A percentile compares a stretch with the other conserved stretches of the same genome.
Conservation (phyloP, 1,139 yeast species). For the Saccharomyces hybrid region DNA sequence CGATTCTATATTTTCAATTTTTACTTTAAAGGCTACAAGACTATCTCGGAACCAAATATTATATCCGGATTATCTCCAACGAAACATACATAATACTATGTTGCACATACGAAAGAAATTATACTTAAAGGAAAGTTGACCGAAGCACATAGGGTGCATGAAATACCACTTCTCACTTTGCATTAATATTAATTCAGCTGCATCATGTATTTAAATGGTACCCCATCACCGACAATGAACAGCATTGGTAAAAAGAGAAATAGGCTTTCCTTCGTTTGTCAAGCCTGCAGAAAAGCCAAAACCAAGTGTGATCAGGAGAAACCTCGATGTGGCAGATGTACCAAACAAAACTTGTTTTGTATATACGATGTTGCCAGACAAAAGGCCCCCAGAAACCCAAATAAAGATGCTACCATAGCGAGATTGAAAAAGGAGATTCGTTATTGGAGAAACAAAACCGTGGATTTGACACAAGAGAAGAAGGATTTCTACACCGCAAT, state of each 20-base stretch:
- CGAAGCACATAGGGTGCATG: not conserved
- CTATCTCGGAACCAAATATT: not conserved
- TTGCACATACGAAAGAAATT: not conserved
- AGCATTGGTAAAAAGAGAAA: constrained; percentile 19
- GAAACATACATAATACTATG: not conserved
- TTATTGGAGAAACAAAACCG: constrained; percentile 28
- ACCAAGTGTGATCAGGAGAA: constrained; percentile 32
- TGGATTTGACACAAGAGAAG: constrained; percentile 11
- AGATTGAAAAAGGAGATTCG: constrained; percentile 27
- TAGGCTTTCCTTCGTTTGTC: constrained; percentile 31
- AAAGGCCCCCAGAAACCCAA: constrained; percentile 28
- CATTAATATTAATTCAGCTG: not conserved
- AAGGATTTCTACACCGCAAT: constrained; percentile 8
- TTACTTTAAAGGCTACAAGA: not conserved
- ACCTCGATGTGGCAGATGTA: constrained; percentile 29
- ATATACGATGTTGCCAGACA: constrained; percentile 29
- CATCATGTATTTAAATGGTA: not conserved
- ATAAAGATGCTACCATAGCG: constrained; percentile 27
- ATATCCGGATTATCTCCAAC: not conserved
- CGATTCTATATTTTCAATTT: not conserved
- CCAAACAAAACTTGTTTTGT: constrained; percentile 22
- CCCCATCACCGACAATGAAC: not conserved
- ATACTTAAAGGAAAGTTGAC: not conserved
- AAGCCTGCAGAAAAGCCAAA: constrained; percentile 28
- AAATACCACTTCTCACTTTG: not conserved